Evolutionary conservation across 2,329 filamentous ascomycete genomes (phyloP), one percentile per base, ranked within the genome.

Genomic region (Tothia fuscella): DNA sequence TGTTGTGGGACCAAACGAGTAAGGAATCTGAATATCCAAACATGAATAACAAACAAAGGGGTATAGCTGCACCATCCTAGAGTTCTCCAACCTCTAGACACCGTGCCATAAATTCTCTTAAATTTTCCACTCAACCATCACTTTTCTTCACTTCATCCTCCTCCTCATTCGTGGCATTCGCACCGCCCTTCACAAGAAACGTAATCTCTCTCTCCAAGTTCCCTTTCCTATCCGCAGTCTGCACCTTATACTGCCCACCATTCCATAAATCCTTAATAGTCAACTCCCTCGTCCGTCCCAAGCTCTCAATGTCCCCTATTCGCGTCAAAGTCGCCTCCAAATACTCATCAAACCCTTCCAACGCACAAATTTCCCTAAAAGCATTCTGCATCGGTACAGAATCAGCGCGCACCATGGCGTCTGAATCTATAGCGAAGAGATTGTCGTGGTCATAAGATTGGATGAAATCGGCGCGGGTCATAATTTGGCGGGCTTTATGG

Each of bases 321-420:
- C 91, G 74, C 45, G 89, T 74, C 19, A 94, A 66, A 0, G 91
- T 96, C 3, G 73, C 78, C 47, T 93, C 78, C 13, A 98, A 65
- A 57, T 87, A 80, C 49, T 88, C 68, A 19, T 86, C 78, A 58
- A 98, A 98, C 5, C 83, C 83, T 3, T 76, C 72, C 51, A 80
- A 63, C 3, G 66, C 59, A 56, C 87, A 94, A 10, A 98, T 88
- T 53, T 88, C 77, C 44, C 78, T 74, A 62, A 98, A 93, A 1
- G 91, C 91, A 37, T 78, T 78, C 61, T 93, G 86, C 91, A 98
- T 98, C 2, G 91, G 91, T 20, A 98, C 89, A 2, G 81, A 89
- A 59, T 93, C 89, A 1, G 91, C 91, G 35, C 91, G 78, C 6
- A 98, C 91, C 58, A 82, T 81, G 13, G 88, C 86, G 30, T 74